Evolutionary conservation across 2,329 filamentous ascomycete genomes (phyloP).

Genomic region (Pseudogymnoascus sp.): DNA sequence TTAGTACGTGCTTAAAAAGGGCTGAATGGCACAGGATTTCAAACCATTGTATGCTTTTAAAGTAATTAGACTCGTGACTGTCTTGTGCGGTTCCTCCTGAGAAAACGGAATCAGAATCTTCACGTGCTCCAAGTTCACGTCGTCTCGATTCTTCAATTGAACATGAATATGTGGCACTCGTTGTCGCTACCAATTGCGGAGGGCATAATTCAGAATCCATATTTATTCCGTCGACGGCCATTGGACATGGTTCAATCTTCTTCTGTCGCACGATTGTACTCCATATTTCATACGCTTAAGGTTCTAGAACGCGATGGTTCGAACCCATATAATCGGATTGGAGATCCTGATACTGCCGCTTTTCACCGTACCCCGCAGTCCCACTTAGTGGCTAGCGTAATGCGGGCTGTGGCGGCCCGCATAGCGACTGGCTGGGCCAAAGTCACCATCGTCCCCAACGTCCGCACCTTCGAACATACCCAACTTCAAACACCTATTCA

Average conservation of each 20-base stretch:
- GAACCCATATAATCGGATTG: not conserved
- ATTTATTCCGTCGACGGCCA: not conserved
- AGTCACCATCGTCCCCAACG: not conserved
- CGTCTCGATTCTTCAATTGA: conserved; percentile 23
- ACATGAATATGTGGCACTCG: conserved; percentile 23
- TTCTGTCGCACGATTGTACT: not conserved
- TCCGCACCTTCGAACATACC: not conserved
- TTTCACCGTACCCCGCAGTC: conserved; percentile 6
- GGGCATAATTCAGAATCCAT: not conserved
- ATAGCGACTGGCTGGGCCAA: not conserved
- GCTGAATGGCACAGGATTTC: not conserved
- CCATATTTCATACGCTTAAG: not conserved
- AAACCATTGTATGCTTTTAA: conserved; percentile 31
- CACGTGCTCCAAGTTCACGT: conserved; percentile 17
- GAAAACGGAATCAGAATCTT: not conserved
- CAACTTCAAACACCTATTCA: not conserved
- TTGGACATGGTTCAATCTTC: not conserved
- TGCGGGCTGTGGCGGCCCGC: not conserved
- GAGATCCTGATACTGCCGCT: conserved; percentile 3
- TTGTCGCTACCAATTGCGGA: conserved; percentile 25
- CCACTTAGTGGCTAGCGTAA: not conserved
- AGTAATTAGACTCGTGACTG: conserved; percentile 26
- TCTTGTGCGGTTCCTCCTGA: not conserved
- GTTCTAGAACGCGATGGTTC: not conserved
- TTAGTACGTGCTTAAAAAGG: conserved; percentile 10